Conservation (phyloP, 495 filamentous ascomycete species). For the Podospora pseudocomata region DNA sequence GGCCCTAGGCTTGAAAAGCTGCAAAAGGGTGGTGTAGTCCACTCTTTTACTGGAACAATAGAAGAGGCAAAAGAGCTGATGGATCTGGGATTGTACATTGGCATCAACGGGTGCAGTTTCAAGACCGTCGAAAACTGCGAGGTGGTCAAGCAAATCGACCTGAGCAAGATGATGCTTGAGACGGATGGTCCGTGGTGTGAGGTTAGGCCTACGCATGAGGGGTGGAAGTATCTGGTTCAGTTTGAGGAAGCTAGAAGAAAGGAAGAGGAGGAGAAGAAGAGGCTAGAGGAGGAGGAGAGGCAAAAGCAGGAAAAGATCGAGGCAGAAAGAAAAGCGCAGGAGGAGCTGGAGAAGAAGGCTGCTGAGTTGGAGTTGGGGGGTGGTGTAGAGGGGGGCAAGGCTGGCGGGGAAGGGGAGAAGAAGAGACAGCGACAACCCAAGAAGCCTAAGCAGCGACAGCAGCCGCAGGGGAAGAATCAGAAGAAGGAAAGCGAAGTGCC, state of each 20-base stretch:
- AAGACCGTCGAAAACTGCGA: conserved; percentile 86
- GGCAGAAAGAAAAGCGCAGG: background rate
- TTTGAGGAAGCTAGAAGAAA: conserved; percentile 18
- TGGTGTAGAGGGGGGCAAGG: background rate
- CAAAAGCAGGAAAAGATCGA: background rate
- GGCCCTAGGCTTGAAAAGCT: conserved; percentile 50
- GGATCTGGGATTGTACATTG: conserved; percentile 73
- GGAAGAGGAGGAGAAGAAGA: conserved; percentile 1
- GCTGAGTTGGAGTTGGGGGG: background rate
- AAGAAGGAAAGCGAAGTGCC: conserved; percentile 47
- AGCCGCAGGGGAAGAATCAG: conserved; percentile 34
- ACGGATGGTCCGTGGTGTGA: conserved; percentile 93
- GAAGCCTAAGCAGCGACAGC: conserved; percentile 23
- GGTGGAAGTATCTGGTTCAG: conserved; percentile 51
- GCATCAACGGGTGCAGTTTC: conserved; percentile 87
- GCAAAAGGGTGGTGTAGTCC: conserved; percentile 73
- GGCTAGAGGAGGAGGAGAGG: background rate
- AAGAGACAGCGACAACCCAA: conserved; percentile 9
- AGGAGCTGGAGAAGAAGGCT: conserved; percentile 9
- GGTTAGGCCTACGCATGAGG: conserved; percentile 61
- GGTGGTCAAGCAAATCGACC: conserved; percentile 70
- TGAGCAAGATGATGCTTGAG: conserved; percentile 79
- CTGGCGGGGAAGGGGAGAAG: conserved; percentile 1
- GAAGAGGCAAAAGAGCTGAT: conserved; percentile 78
- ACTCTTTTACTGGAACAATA: conserved; percentile 82